Evolutionary conservation across 306 rosid genomes (phyloP), one percentile per base, ranked within the genome.

Genomic region (Alnus rubra): DNA sequence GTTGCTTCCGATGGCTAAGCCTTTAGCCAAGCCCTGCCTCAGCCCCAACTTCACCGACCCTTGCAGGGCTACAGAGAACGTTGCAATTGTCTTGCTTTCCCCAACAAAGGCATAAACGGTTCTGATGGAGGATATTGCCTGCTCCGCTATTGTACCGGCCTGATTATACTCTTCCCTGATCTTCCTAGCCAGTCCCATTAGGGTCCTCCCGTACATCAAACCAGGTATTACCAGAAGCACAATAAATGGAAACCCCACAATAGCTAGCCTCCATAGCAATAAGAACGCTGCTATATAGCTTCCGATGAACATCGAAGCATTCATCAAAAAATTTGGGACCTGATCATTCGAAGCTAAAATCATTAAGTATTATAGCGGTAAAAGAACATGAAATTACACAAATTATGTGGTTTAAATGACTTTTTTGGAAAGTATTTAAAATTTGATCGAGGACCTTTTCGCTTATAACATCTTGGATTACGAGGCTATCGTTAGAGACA

Each of bases 21-120:
- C 98, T 85, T 95, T 95, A 3, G 97, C 97, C 15, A 92, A 67
- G 1, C 98, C 98, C 76, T 95, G 98, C 75, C 78, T 92, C n/a
- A 95, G 23, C 0, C 98, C 98, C 58, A 95, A 71, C 82, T 83
- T 86, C 7, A 87, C 94, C 0, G 97, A 89, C 0, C 87, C 88
- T 79, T 92, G 84, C 10, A 95, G 74, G 45, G 98, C 92, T 7
- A 83, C 59, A 56, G 98, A 90, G 88, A 88, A 95, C 77, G 91
- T 90, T 16, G 74, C 33, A 4, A 82, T 85, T 47, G 96, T 92
- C 55, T 92, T 92, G 75, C 59, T 86, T 78, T 95, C 98, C 5
- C 97, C 98, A 0, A 79, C 97, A 47, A 91, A 95, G 1, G 98
- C 91, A 71, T 95, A 93, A 4, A 95, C 98, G 0, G 98, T 92